A percentile compares a stretch with the other conserved stretches of the same genome.
Conservation (phyloP, 768 basidiomycete species). For the Lentinula aciculospora region DNA sequence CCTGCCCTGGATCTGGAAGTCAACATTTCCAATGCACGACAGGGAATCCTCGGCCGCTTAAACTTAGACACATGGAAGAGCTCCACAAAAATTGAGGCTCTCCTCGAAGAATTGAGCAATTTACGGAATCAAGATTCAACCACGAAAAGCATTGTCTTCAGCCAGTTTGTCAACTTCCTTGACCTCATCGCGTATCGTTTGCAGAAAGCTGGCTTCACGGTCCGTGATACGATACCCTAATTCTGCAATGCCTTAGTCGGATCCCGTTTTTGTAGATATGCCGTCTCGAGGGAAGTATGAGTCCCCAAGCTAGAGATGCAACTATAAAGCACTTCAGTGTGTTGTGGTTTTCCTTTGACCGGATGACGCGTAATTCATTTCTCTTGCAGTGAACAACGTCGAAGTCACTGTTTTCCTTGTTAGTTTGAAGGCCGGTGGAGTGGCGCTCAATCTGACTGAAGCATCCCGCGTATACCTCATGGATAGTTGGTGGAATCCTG, state of each 20-base stretch:
- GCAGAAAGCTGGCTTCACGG: slow-evolving; percentile 88
- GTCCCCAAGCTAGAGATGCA: slow-evolving; percentile 90
- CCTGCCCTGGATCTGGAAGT: slow-evolving; percentile 85
- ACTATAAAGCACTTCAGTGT: slow-evolving; percentile 92
- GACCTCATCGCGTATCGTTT: slow-evolving; percentile 92
- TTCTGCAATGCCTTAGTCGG: background rate
- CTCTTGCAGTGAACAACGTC: slow-evolving; percentile 74
- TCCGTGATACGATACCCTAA: slow-evolving; percentile 28
- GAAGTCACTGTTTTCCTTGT: slow-evolving; percentile 98
- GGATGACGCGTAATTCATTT: background rate
- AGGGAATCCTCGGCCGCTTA: slow-evolving; percentile 91
- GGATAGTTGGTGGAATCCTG: slow-evolving; percentile 99
- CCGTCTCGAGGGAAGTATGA: slow-evolving; percentile 94
- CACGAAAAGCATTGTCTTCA: slow-evolving; percentile 95
- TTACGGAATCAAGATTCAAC: slow-evolving; percentile 80
- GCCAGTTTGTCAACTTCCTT: slow-evolving; percentile 90
- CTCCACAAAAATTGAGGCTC: slow-evolving; percentile 95
- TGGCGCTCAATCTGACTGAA: slow-evolving; percentile 84
- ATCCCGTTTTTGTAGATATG: slow-evolving; percentile 56
- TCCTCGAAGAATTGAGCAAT: slow-evolving; percentile 89
- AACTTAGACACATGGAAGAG: slow-evolving; percentile 89
- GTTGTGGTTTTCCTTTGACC: slow-evolving; percentile 18
- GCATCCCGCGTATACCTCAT: slow-evolving; percentile 93
- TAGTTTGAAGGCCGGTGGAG: slow-evolving; percentile 93
- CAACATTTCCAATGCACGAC: slow-evolving; percentile 45